These are phyloP conservation scores for Massarina eburnea DNA, from an alignment of 2,329 filamentous ascomycete genomes.

Conservation along the genomic window DNA sequence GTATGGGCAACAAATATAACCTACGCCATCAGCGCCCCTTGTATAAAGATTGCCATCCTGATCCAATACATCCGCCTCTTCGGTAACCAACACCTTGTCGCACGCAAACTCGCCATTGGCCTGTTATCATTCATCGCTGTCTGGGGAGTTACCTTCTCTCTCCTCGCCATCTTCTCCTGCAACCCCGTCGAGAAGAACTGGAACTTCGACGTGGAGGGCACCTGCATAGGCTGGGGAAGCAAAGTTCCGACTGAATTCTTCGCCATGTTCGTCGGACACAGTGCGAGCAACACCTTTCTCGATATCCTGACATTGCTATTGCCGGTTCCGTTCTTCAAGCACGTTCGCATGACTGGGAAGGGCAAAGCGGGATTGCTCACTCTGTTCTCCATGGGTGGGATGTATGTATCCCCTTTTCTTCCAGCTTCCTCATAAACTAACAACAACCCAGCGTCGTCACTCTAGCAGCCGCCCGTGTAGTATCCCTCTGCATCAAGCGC, in stretches of 20 bases:
- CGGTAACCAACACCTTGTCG: conserved; percentile 20
- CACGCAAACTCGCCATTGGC: conserved; percentile 18
- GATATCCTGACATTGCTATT: conserved; percentile 34
- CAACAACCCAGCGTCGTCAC: conserved; percentile 22
- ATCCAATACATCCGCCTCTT: conserved; percentile 43
- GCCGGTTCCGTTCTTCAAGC: conserved; percentile 35
- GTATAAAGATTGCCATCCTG: conserved; percentile 43
- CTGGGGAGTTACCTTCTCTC: conserved; percentile 37
- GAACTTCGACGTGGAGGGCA: conserved; percentile 21
- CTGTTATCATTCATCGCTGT: conserved; percentile 23
- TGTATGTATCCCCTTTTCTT: conserved; percentile 26
- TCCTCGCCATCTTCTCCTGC: conserved; percentile 35
- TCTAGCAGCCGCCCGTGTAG: conserved; percentile 32
- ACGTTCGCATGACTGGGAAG: conserved; percentile 32
- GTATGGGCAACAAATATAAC: conserved; percentile 34
- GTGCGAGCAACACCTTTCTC: conserved; percentile 34
- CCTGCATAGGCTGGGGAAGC: conserved; percentile 41
- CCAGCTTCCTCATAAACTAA: conserved; percentile 5
- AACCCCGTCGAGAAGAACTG: conserved; percentile 35
- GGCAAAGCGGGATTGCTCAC: conserved; percentile 30
- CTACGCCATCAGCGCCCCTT: conserved; percentile 34
- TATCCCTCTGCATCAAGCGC: conserved; percentile 28
- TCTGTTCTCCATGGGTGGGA: conserved; percentile 34
- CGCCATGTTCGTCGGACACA: conserved; percentile 30
- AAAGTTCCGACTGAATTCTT: conserved; percentile 33